A percentile compares a stretch with the other conserved stretches of the same genome.
phyloP scores from a whole-genome alignment of 176 grass and related monocot genomes.

The Bonia amplexicaulis region DNA sequence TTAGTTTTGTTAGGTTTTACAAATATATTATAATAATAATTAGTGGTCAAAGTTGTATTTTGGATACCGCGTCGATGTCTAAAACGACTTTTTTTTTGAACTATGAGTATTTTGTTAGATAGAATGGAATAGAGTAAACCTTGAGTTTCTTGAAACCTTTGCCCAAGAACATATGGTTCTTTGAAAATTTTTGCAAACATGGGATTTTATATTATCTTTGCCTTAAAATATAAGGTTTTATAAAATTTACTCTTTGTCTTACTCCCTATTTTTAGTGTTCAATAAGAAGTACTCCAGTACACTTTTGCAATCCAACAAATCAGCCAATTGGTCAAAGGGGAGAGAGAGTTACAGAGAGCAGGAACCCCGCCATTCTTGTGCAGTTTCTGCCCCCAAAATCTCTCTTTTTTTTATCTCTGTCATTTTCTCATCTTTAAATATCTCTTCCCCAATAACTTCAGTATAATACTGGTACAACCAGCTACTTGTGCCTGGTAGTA shows the following conservation, averaged over 20 bases:
- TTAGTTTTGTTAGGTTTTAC: too few species aligned
- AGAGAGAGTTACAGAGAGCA: not conserved
- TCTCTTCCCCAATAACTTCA: not conserved
- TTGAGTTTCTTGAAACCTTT: too few species aligned
- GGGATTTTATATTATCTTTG: too few species aligned
- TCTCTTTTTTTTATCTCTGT: not conserved
- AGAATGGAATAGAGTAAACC: too few species aligned
- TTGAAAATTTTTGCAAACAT: too few species aligned
- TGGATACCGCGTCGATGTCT: too few species aligned
- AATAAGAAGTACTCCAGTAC: slow-evolving; percentile 14
- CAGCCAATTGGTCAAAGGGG: slow-evolving; percentile 46
- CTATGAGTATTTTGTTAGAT: too few species aligned
- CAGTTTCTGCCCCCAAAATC: slow-evolving; percentile 9
- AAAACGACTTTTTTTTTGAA: too few species aligned
- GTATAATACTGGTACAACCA: slow-evolving; percentile 20
- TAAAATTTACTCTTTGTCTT: not conserved
- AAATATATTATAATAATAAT: too few species aligned
- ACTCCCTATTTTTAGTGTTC: not conserved
- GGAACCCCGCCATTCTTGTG: slow-evolving; percentile 26
- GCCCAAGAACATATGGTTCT: too few species aligned
- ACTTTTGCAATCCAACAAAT: slow-evolving; percentile 50
- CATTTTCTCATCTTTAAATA: slow-evolving; percentile 10
- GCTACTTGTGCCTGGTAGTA: slow-evolving; percentile 25
- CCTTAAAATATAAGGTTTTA: too few species aligned
- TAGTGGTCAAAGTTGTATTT: too few species aligned